These are phyloP conservation scores for Mucor saturninus DNA, from an alignment of 371 early-diverging fungal species.

Conservation along the genomic window DNA sequence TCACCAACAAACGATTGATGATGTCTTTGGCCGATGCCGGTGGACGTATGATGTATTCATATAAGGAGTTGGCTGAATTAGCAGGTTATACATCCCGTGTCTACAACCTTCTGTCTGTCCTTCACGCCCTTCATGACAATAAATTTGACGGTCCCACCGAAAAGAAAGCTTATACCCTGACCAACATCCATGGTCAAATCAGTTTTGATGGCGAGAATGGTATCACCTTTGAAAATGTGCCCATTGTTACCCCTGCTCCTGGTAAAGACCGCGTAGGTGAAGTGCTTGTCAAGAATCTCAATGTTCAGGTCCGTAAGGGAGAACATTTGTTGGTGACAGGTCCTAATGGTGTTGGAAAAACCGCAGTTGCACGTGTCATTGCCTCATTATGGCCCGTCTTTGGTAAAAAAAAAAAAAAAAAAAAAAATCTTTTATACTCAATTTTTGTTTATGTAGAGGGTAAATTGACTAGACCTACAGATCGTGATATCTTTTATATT, in stretches of 20 bases:
- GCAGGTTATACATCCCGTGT: conserved; percentile 89
- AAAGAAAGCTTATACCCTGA: conserved; percentile 41
- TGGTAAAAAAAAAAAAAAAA: conserved; percentile 33
- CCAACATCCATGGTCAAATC: conserved; percentile 56
- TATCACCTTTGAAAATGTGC: conserved; percentile 67
- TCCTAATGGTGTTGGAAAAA: conserved; percentile 86
- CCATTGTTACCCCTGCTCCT: conserved; percentile 71
- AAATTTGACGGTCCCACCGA: conserved; percentile 48
- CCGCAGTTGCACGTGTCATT: conserved; percentile 81
- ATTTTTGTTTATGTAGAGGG: conserved; percentile 48
- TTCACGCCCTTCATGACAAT: conserved; percentile 61
- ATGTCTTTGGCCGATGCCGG: conserved; percentile 88
- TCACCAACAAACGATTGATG: conserved; percentile 89
- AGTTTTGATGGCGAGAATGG: conserved; percentile 46
- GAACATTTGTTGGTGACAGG: conserved; percentile 77
- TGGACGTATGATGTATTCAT: conserved; percentile 90
- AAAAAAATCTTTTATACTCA: no score
- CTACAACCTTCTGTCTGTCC: conserved; percentile 72
- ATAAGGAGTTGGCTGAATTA: conserved; percentile 85
- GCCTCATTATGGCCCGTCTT: conserved; percentile 90
- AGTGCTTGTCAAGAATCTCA: conserved; percentile 62
- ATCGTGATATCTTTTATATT: conserved; percentile 80
- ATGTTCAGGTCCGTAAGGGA: conserved; percentile 66
- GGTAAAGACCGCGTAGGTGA: conserved; percentile 70
- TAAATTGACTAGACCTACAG: conserved; percentile 65